Base-by-base conservation (phyloP, 2,329 filamentous ascomycete genomes). In the Thielaviopsis populi region DNA sequence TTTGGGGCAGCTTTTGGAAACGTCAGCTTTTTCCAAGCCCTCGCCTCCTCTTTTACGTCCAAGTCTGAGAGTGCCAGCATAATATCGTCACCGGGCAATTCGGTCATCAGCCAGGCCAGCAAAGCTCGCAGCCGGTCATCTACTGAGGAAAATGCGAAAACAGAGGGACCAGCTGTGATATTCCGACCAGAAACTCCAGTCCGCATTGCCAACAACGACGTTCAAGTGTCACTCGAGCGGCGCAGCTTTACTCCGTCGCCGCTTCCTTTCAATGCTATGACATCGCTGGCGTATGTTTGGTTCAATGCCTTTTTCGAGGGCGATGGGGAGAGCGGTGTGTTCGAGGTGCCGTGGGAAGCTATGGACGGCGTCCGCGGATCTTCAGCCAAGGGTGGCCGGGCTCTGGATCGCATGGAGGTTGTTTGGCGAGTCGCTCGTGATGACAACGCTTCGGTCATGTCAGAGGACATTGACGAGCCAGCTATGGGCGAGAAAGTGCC, bases 351-450 rank as follows among this genome's bases (percentile, higher is more conserved):
- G 0, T 84, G 82, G 82, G 80, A 83, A 46, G 77, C 78, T 63
- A 88, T 99, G 83, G 94, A 99, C 69, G 94, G 94, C 2, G 91
- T 99, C 73, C 96, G 96, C 73, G 94, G 94, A 0, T 91, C 87
- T 3, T 84, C 80, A 24, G 81, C 85, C 40, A 95, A 95, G 72
- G 94, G 94, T 0, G 87, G 87, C 0, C 80, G 86, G 53, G 89
- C 89, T 0, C 83, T 95, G 8, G 92, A 99, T 71, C 82, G 83
- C 48, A 77, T 97, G 27, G 85, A 89, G 11, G 88, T 97, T 0
- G 86, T 96, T 0, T 99, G 94, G 94, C 83, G 84, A 48, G 74
- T 75, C 1, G 64, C 61, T 4, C 48, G 50, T 22, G 59, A 62
- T 40, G 46, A 63, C 5, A 42, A 54, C 10, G 37, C 27, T 1